A percentile compares a stretch with the other conserved stretches of the same genome.
Evolutionary conservation across 2,329 filamentous ascomycete genomes (phyloP).

Genomic region (Monilinia vaccinii-corymbosi): DNA sequence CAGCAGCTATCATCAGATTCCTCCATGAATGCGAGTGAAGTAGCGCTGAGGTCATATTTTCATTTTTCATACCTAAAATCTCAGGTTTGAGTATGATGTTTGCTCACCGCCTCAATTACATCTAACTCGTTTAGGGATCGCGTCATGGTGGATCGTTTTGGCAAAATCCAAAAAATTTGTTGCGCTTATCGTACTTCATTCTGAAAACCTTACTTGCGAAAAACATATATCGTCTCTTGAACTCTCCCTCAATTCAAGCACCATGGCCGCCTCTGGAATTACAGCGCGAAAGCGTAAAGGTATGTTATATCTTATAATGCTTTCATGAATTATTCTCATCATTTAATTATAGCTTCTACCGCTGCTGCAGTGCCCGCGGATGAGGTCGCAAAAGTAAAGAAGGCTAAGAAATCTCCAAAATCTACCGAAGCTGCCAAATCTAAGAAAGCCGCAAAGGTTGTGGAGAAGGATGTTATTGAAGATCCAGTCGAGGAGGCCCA

Average conservation of each 20-base stretch:
- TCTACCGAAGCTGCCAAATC: neutral
- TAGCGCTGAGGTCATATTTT: neutral
- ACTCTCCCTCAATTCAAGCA: neutral
- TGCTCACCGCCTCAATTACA: neutral
- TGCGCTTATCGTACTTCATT: neutral
- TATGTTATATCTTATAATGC: conserved; percentile 18
- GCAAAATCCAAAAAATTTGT: conserved; percentile 6
- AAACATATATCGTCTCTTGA: neutral
- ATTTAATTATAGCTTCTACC: conserved; percentile 5
- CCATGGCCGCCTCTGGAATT: conserved; percentile 29
- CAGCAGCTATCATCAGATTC: neutral
- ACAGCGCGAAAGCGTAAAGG: conserved; percentile 49
- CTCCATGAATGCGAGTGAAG: neutral
- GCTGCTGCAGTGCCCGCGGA: conserved; percentile 32
- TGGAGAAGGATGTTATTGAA: conserved; percentile 11
- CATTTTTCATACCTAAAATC: neutral
- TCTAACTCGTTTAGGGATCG: neutral
- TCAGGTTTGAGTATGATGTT: neutral
- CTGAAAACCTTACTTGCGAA: neutral
- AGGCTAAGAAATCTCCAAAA: conserved; percentile 31
- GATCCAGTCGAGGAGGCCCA: conserved; percentile 13
- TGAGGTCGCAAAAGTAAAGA: conserved; percentile 30
- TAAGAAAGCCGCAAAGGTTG: conserved; percentile 26
- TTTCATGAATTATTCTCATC: conserved; percentile 7
- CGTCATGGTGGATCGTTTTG: neutral